These are phyloP conservation scores for Alternaria dauci DNA, from an alignment of 2,329 filamentous ascomycete species.

Conservation along the genomic window DNA sequence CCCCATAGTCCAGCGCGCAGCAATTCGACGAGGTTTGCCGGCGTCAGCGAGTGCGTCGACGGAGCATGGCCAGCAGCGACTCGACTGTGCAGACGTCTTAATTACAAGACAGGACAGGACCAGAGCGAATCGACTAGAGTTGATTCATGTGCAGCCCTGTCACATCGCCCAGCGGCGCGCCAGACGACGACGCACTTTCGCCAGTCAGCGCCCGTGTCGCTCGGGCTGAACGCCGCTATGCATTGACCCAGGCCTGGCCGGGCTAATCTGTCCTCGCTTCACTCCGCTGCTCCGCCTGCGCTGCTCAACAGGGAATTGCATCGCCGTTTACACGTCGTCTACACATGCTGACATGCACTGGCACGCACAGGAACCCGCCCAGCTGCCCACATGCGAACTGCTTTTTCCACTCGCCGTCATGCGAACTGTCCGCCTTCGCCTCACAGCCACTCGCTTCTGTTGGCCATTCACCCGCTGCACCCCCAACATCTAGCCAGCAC, in stretches of 20 bases:
- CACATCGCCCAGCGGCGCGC: conserved; percentile 29
- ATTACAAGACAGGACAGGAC: conserved; percentile 28
- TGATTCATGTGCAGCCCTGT: conserved; percentile 38
- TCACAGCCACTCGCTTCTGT: not conserved
- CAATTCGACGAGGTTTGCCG: conserved; percentile 23
- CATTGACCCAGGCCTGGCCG: conserved; percentile 13
- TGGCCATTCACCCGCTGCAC: not conserved
- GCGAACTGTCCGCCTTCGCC: conserved; percentile 2
- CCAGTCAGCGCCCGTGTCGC: conserved; percentile 27
- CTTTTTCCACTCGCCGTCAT: not conserved
- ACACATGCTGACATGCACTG: not conserved
- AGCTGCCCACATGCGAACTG: not conserved
- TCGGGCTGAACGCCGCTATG: conserved; percentile 5
- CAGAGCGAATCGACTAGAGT: conserved; percentile 18
- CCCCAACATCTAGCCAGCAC: not conserved
- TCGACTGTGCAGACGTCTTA: conserved; percentile 40
- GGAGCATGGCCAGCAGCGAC: conserved; percentile 30
- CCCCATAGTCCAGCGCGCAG: conserved; percentile 42
- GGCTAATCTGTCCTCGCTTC: conserved; percentile 11
- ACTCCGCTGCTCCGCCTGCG: conserved; percentile 14
- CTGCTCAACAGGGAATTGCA: not conserved
- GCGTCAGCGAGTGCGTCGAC: conserved; percentile 29
- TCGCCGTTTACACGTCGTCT: not conserved
- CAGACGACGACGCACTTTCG: conserved; percentile 35
- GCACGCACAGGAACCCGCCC: conserved; percentile 2